Evolutionary conservation across 2,329 filamentous ascomycete genomes (phyloP), one percentile per base, ranked within the genome.

Genomic region (Claviceps pazoutovae): DNA sequence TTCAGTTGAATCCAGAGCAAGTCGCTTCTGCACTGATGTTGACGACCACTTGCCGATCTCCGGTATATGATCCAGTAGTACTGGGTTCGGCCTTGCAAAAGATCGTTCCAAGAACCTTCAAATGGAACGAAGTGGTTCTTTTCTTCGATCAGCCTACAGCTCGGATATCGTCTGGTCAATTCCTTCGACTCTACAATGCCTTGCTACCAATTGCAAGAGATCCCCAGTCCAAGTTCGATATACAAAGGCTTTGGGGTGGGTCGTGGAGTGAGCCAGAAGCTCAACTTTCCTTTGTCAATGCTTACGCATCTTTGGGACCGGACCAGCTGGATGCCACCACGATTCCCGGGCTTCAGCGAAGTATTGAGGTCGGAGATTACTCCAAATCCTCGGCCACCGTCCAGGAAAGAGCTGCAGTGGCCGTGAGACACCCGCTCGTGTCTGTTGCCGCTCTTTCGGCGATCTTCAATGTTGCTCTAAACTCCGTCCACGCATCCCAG

Each of bases 211-310:
- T 93, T 51, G 86, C 89, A 2, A 70, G 71, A 50, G 73, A 76
- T n/a, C 55, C 66, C 3, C 63, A 60, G 23, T 59, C 57, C 14
- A 60, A 61, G 19, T 82, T 97, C 59, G 88, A 96, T 63, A 84
- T 98, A 45, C 89, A 96, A 64, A 78, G 76, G 41, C 73, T 98
- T 21, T 97, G 93, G 90, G 90, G 90, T 53, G 90, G 90, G 61
- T 74, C 80, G 55, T 98, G 94, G 91, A 81, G 84, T 56, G 80
- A 94, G 58, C 79, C 85, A 14, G 83, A 95, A 56, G 88, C 93
- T 0, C 91, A 97, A 57, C 72, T 98, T 38, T 94, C 90, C n/a
- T 96, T 97, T 64, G 80, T 97, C 51, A 84, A 85, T 56, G 89
- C 89, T 17, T 96, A 91, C 64, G 76, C 91, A 21, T 86, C 86